Base-by-base conservation (phyloP, 306 rosid genomes). In the Cajanus cajan region DNA sequence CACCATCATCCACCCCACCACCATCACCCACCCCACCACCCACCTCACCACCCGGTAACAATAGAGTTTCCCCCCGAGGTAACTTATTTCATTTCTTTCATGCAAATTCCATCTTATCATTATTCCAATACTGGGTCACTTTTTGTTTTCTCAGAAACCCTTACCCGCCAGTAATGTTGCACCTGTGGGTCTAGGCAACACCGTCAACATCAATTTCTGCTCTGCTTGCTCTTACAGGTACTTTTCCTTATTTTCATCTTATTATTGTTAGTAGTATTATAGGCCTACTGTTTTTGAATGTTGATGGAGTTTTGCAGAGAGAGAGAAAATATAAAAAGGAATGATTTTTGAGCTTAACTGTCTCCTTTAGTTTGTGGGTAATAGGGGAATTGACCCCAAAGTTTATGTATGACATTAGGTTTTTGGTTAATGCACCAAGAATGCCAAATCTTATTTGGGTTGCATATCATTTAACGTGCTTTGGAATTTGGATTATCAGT, bases 161-260 rank as follows among this genome's bases (percentile, higher is more conserved):
- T 34, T 34, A 4, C 6, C 86, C 48, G 43, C 41, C 4, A 62
- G 0, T 28, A 28, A 44, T 65, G 11, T 78, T 21, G 91, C 88
- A 47, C 89, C 77, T 62, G 59, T 82, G 21, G 93, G 93, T 52
- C 34, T 82, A 22, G 93, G 93, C 65, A 88, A 86, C 85, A 86
- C 88, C 25, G 87, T 94, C 54, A 66, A 73, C 70, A 88, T 90
- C 80, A 88, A 82, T 58, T 90, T 80, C 85, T 89, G 94, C 63
- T 80, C 98, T 43, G 89, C 92, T 71, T 94, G 96, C 78, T 88
- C 96, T n/a, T 90, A 92, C 82, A 90, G 59, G 83, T 80, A 71
- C 24, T 52, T 24, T 47, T 51, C 28, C 4, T 43, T 11, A 6
- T 6, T 15, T 2, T 69, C 14, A 1, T 63, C 0, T 54, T 51